Evolutionary conservation across 2,329 filamentous ascomycete genomes (phyloP).

Genomic region (Thielaviopsis musarum): DNA sequence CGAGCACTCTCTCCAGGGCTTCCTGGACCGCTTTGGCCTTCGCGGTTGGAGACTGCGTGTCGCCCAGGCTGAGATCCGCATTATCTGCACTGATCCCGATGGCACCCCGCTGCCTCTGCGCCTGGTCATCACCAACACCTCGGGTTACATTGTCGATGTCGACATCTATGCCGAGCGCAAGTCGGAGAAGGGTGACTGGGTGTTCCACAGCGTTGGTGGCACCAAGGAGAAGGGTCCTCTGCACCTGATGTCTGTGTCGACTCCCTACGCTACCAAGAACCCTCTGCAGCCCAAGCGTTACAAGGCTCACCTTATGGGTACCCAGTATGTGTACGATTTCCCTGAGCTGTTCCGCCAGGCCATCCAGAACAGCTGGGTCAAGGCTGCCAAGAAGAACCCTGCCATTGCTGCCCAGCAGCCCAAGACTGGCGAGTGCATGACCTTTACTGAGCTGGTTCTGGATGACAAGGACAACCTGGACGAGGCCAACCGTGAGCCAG

Average conservation of each 20-base stretch:
- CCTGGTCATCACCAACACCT: constrained; percentile 95
- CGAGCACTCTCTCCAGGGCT: constrained; percentile 81
- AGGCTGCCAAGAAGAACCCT: constrained; percentile 56
- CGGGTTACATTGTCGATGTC: constrained; percentile 91
- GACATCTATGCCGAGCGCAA: constrained; percentile 97
- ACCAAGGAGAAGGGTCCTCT: constrained; percentile 90
- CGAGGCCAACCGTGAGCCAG: constrained; percentile 86
- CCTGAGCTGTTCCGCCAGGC: constrained; percentile 97
- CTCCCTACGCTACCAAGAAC: constrained; percentile 95
- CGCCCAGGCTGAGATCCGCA: constrained; percentile 92
- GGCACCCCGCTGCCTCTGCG: constrained; percentile 80
- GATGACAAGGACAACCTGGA: constrained; percentile 85
- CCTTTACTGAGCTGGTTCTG: constrained; percentile 84
- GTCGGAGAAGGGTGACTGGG: constrained; percentile 94
- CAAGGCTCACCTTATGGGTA: constrained; percentile 98
- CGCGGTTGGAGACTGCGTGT: constrained; percentile 94
- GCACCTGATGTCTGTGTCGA: constrained; percentile 80
- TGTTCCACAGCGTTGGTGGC: constrained; percentile 94
- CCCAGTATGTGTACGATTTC: constrained; percentile 99
- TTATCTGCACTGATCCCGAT: constrained; percentile 81
- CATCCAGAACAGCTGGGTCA: constrained; percentile 85
- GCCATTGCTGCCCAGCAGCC: constrained; percentile 67
- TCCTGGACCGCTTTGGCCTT: constrained; percentile 89
- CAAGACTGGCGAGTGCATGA: constrained; percentile 74
- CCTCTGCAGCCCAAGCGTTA: constrained; percentile 97